phyloP scores from a whole-genome alignment of 345 rosid genomes.

The Laguncularia racemosa region DNA sequence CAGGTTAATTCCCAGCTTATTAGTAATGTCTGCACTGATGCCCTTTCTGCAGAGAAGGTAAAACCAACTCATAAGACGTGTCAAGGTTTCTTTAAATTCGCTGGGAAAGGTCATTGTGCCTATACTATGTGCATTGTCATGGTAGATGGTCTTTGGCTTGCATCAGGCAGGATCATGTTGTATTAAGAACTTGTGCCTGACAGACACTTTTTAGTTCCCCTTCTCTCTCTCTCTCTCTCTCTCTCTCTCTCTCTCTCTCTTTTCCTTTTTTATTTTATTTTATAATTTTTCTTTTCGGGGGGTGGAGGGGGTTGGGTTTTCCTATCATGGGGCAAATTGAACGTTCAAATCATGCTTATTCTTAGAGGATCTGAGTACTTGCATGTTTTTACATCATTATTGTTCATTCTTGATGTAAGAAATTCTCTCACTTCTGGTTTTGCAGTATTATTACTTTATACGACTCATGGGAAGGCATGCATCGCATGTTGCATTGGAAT shows the following conservation, averaged over 20 bases:
- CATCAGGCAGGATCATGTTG: neutral
- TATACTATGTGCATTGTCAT: neutral
- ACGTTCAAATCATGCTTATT: too few species aligned
- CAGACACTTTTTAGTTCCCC: too few species aligned
- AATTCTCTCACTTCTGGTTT: constrained; percentile 6
- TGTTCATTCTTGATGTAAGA: constrained; percentile 5
- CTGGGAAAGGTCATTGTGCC: neutral
- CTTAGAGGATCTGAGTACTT: too few species aligned
- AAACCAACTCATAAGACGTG: neutral
- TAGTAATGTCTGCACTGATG: constrained; percentile 96
- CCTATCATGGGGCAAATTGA: too few species aligned
- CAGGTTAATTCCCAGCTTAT: constrained; percentile 99
- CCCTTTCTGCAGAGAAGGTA: constrained; percentile 98
- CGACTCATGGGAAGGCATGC: constrained; percentile 98
- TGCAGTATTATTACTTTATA: constrained; percentile 93
- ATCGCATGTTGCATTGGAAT: constrained; percentile 95
- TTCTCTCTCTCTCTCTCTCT: too few species aligned
- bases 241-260: too few species aligned
- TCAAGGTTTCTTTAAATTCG: neutral
- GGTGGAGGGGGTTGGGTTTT: too few species aligned
- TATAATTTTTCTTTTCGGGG: too few species aligned
- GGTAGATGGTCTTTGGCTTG: too few species aligned
- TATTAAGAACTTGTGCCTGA: too few species aligned
- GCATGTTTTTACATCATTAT: too few species aligned
- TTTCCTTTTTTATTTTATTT: too few species aligned